Base-by-base conservation (phyloP, 2,329 filamentous ascomycete genomes). In the Penicillium sp. region DNA sequence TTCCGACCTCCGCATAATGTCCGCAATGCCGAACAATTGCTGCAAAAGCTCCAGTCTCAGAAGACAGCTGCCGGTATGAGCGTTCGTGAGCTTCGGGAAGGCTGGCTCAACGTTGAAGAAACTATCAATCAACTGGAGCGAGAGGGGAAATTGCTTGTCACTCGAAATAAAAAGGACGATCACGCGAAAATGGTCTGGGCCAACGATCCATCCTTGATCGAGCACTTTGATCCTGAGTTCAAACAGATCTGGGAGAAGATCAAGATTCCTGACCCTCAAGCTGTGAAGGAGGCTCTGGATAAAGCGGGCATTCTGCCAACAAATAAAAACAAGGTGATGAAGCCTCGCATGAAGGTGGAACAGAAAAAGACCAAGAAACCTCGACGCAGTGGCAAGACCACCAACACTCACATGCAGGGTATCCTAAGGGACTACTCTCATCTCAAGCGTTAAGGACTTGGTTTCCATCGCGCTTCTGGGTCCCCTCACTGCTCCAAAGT, bases 71-170 rank as follows among this genome's bases (percentile, higher is more conserved):
- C 85, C 55, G 89, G 88, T 9, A 81, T 97, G 46, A 79, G 78
- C 34, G 88, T 97, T 53, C 90, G 89, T 67, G 90, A 96, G 61
- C 79, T 98, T 52, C 95, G 95, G 71, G 93, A 98, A 66, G 93
- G 93, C 54, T 98, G 93, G 93, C 83, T 85, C 25, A 84, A 85
- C 60, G 94, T 89, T 62, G 83, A 90, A 51, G 80, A 85, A 18
- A 80, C 86, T 8, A 86, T 98, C 65, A 80, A 86, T 53, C 76
- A 81, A 57, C 78, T 98, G 44, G 91, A 96, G 73, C 72, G 71
- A 36, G 81, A 87, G 65, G 85, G 90, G 63, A 85, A 85, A 67
- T 77, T 97, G 39, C 77, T 97, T 33, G 88, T 96, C 5, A 86
- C 88, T 24, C 82, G 90, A 52, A 90, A 90, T 47, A 94, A 93